Percentiles rank a stretch among this genome's conserved stretches.
These are phyloP conservation scores for Prunella vulgaris DNA, from an alignment of 257 asterid species.

Conservation along the genomic window DNA sequence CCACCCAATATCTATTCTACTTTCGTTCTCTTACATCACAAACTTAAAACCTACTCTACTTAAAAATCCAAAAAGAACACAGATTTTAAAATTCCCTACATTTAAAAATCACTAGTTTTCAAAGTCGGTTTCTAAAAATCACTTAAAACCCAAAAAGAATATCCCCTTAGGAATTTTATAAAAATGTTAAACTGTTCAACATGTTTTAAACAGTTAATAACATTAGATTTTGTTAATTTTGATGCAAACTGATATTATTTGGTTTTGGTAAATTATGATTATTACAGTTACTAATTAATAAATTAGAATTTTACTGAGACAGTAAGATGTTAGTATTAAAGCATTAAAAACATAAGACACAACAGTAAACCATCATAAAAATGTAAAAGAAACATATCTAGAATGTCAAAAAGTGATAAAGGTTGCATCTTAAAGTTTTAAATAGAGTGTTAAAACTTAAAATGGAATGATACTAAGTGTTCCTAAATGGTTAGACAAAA, in stretches of 20 bases:
- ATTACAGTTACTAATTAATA: too few species aligned
- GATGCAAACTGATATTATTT: neutral
- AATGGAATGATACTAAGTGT: neutral
- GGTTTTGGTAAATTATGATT: neutral
- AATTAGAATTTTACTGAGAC: neutral
- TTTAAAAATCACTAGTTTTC: too few species aligned
- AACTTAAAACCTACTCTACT: too few species aligned
- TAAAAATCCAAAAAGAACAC: too few species aligned
- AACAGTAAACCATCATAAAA: neutral
- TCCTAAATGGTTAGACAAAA: neutral
- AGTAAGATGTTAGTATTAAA: neutral
- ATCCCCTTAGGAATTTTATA: too few species aligned
- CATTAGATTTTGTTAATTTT: too few species aligned
- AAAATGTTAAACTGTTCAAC: neutral
- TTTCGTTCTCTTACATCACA: too few species aligned
- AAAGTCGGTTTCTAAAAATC: too few species aligned
- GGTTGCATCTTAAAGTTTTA: neutral
- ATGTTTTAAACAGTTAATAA: neutral
- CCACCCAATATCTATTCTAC: too few species aligned
- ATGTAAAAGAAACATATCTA: neutral
- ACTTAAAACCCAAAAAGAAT: too few species aligned
- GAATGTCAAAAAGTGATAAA: neutral
- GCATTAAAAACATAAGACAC: neutral
- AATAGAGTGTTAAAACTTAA: neutral
- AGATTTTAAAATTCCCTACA: too few species aligned